phyloP scores from a whole-genome alignment of 1,284 basidiomycete genomes.

The Tylopilus orsonianus region DNA sequence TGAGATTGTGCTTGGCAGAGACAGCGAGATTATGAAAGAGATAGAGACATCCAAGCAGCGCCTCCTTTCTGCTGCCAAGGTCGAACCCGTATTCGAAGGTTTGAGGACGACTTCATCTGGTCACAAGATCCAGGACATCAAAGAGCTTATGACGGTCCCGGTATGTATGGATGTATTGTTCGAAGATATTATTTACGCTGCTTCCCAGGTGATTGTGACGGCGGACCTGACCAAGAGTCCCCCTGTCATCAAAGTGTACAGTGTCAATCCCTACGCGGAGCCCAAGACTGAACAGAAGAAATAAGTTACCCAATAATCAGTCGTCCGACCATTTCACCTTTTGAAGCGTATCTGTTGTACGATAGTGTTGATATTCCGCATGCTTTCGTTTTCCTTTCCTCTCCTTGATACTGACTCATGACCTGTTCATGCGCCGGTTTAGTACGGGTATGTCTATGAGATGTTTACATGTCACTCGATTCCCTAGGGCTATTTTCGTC shows the following conservation, averaged over 20 bases:
- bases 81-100: slow-evolving; percentile 77
- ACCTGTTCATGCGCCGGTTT: slow-evolving; percentile 31
- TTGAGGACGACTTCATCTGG: slow-evolving; percentile 68
- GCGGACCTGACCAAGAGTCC: slow-evolving; percentile 93
- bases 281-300: slow-evolving; percentile 36
- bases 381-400: slow-evolving; percentile 33
- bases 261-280: slow-evolving; percentile 79
- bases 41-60: slow-evolving; percentile 74
- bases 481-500: slow-evolving; percentile 20
- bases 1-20: slow-evolving; percentile 76
- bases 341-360: slow-evolving; percentile 26
- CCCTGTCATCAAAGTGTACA: slow-evolving; percentile 91
- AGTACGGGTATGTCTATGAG: slow-evolving; percentile 35
- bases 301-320: slow-evolving; percentile 25
- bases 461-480: slow-evolving; percentile 25
- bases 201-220: slow-evolving; percentile 79
- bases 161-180: slow-evolving; percentile 46
- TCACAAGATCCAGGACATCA: slow-evolving; percentile 92
- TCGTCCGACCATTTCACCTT: slow-evolving; percentile 2
- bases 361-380: slow-evolving; percentile 30
- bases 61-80: slow-evolving; percentile 69
- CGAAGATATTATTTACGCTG: slow-evolving; percentile 11
- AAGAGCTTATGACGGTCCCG: slow-evolving; percentile 86
- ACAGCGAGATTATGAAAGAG: slow-evolving; percentile 42
- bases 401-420: slow-evolving; percentile 34